phyloP scores from a whole-genome alignment of 139 green algal genomes.

The Chlamydomonas sp. region DNA sequence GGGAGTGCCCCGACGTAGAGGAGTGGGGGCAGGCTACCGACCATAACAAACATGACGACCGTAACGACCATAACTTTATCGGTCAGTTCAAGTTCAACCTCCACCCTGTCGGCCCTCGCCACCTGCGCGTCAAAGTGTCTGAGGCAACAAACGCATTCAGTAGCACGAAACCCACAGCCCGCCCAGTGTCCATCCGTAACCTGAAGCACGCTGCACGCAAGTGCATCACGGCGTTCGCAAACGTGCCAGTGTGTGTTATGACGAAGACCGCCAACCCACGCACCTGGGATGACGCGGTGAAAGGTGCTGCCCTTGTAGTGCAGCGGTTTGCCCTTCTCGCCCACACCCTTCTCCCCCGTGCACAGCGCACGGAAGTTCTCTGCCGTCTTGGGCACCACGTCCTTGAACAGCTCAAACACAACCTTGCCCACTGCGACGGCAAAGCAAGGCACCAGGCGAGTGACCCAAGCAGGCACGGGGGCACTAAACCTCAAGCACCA shows the following conservation, averaged over 20 bases:
- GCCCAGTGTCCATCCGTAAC: not conserved
- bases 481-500: too few relatives aligned
- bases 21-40: too few relatives aligned
- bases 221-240: slow-evolving; percentile 40
- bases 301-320: slow-evolving; percentile 70
- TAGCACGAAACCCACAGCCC: not conserved
- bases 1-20: too few relatives aligned
- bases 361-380: slow-evolving; percentile 74
- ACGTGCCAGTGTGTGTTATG: slow-evolving; percentile 70
- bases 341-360: slow-evolving; percentile 66
- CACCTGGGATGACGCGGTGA: slow-evolving; percentile 66
- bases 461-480: not conserved
- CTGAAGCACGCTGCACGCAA: not conserved
- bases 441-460: not conserved
- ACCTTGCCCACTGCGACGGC: slow-evolving; percentile 1
- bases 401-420: slow-evolving; percentile 17
- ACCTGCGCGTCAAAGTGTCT: not conserved
- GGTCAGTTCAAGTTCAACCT: too few relatives aligned
- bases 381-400: slow-evolving; percentile 47
- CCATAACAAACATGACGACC: too few relatives aligned
- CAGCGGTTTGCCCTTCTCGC: slow-evolving; percentile 63
- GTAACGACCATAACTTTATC: too few relatives aligned
- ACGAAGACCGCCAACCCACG: slow-evolving; percentile 73
- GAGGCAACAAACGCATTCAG: not conserved
- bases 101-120: too few relatives aligned